Evolutionary conservation across 2,329 filamentous ascomycete genomes (phyloP), one percentile per base, ranked within the genome.

Genomic region (Dactylonectria estremocensis): DNA sequence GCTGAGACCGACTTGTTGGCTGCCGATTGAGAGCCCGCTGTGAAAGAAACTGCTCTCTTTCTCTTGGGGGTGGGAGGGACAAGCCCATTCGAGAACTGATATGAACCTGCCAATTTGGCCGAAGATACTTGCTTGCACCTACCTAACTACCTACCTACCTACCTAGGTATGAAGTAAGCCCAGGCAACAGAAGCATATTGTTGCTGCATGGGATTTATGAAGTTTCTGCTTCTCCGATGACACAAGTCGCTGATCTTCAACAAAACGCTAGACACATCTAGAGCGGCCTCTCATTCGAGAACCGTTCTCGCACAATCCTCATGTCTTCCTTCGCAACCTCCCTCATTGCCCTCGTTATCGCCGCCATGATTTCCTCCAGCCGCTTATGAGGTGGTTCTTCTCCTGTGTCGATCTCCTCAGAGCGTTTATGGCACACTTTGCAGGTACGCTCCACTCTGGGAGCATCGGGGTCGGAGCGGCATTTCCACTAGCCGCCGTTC

Each of bases 401-500:
- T 5, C 46, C 22, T 1, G 8, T 14, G 20, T 22, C 16, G 5
- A 14, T 8, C 16, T 53, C 31, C 24, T 33, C 16, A 16, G 55
- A 24, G 31, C 10, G 20, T 9, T 10, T 35, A 14, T 69, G 73
- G 3, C 74, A 75, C 31, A 35, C 31, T 24, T 57, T 31, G 46
- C 73, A 75, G 40, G 60, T 64, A 14, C 73, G 63, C 50, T 75
- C 65, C 20, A 46, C 62, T n/a, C 43, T 45, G 8, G 70, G 65
- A 24, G 68, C 68, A 24, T 69, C 72, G 58, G 55, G 28, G 40
- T 64, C 64, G 9, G 73, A 74, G 58, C 73, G 72, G 72, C 73
- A 75, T 75, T 67, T 75, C 73, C 73, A 75, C 73, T 75, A 75
- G 69, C 73, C 73, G 48, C 73, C 73, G 68, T 63, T 72, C 67